Evolutionary conservation across 805 yeast species (phyloP).

Genomic region (Metschnikowia continentalis): DNA sequence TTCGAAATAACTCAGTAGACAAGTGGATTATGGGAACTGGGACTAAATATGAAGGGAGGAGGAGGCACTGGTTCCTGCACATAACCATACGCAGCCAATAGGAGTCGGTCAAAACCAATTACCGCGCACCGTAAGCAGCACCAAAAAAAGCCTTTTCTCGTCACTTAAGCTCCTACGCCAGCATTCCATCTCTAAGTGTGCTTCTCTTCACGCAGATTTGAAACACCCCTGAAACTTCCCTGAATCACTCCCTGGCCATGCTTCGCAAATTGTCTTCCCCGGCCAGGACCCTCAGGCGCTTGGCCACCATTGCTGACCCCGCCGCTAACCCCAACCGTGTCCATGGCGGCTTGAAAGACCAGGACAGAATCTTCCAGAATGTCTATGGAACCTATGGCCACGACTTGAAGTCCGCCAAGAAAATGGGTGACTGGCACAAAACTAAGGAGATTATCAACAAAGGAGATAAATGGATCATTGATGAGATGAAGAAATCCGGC

Average conservation of each 20-base stretch:
- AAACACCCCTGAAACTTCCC: background rate
- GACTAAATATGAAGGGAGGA: too few relatives aligned
- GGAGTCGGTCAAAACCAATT: slow-evolving; percentile 14
- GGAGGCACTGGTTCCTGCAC: background rate
- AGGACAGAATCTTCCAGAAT: slow-evolving; percentile 85
- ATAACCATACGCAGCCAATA: slow-evolving; percentile 12
- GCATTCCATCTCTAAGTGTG: background rate
- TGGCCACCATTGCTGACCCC: slow-evolving; percentile 46
- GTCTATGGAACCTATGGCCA: slow-evolving; percentile 71
- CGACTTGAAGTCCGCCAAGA: slow-evolving; percentile 68
- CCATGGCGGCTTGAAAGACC: slow-evolving; percentile 75
- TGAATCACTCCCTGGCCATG: slow-evolving; percentile 18
- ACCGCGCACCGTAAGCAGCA: slow-evolving; percentile 8
- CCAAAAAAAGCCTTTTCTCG: slow-evolving; percentile 8
- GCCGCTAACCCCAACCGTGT: slow-evolving; percentile 48
- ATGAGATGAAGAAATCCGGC: slow-evolving; percentile 80
- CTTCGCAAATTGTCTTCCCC: slow-evolving; percentile 33
- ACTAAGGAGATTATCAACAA: slow-evolving; percentile 79
- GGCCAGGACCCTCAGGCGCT: slow-evolving; percentile 27
- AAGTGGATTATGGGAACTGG: background rate
- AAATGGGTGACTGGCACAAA: slow-evolving; percentile 89
- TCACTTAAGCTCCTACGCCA: background rate
- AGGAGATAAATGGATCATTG: slow-evolving; percentile 88
- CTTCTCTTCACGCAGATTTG: background rate
- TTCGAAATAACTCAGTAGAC: background rate